Evolutionary conservation across 768 basidiomycete species (phyloP).

Genomic region (Leccinum subgranulosum): DNA sequence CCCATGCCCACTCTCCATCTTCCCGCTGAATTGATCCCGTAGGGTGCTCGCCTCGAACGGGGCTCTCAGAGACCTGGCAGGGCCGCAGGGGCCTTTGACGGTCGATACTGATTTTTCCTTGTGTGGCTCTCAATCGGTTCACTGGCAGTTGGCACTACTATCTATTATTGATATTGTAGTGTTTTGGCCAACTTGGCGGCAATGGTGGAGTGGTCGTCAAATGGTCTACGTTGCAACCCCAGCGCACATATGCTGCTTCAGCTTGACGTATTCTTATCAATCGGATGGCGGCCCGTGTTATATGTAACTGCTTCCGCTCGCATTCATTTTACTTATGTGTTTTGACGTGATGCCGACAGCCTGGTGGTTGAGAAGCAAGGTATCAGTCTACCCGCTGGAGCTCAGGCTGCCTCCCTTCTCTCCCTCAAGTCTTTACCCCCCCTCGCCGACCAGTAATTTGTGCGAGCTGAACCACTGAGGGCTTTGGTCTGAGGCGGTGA

Average conservation of each 20-base stretch:
- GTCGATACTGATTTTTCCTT: background rate
- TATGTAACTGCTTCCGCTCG: background rate
- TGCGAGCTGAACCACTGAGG: background rate
- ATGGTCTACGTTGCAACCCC: background rate
- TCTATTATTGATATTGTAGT: background rate
- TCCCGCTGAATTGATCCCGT: background rate
- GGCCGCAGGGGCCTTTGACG: background rate
- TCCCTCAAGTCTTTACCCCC: background rate
- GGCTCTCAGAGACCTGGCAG: background rate
- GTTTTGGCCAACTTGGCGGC: constrained; percentile 1
- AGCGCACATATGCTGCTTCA: background rate
- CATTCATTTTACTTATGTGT: constrained; percentile 1
- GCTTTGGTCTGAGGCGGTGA: background rate
- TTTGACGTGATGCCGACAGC: background rate
- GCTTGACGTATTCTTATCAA: background rate
- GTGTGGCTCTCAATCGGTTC: background rate
- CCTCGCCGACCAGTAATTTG: background rate
- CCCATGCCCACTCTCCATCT: background rate
- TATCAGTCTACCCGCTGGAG: background rate
- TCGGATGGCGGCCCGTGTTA: background rate
- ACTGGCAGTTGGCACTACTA: background rate
- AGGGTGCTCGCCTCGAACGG: background rate
- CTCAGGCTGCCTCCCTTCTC: background rate
- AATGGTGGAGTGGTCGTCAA: background rate
- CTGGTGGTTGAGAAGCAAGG: constrained; percentile 3